A percentile compares a stretch with the other conserved stretches of the same genome.
phyloP scores from a whole-genome alignment of 2,329 filamentous ascomycete genomes.

The Botrytis hyacinthi region DNA sequence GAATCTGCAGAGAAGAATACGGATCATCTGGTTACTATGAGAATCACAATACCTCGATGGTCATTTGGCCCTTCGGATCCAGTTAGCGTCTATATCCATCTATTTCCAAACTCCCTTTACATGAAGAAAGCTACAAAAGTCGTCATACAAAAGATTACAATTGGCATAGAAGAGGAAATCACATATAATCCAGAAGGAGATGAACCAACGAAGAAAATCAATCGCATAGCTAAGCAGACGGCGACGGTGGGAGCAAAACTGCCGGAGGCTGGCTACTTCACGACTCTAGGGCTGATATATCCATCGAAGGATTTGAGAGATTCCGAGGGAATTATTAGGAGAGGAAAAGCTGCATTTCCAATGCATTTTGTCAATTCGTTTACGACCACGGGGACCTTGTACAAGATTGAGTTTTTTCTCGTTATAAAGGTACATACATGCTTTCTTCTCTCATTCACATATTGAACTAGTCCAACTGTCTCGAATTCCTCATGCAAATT shows the following conservation, averaged over 20 bases:
- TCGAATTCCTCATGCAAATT: background rate
- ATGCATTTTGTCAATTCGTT: constrained; percentile 87
- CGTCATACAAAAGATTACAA: constrained; percentile 89
- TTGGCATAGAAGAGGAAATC: constrained; percentile 94
- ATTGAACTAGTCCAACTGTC: background rate
- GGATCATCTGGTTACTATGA: constrained; percentile 87
- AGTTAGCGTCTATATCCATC: constrained; percentile 91
- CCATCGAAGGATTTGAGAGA: constrained; percentile 87
- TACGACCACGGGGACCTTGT: constrained; percentile 88
- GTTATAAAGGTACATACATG: constrained; percentile 74
- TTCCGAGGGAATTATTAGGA: constrained; percentile 78
- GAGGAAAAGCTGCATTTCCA: constrained; percentile 84
- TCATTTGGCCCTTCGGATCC: constrained; percentile 95
- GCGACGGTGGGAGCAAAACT: constrained; percentile 80
- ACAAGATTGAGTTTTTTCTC: constrained; percentile 97
- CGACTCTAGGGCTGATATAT: constrained; percentile 87
- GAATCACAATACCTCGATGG: constrained; percentile 90
- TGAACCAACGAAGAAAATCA: constrained; percentile 86
- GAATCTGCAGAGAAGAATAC: constrained; percentile 82
- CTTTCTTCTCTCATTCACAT: background rate
- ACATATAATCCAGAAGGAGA: constrained; percentile 99
- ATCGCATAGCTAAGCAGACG: constrained; percentile 79
- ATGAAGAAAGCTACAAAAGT: constrained; percentile 86
- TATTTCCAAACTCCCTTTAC: constrained; percentile 91
- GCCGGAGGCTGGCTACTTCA: constrained; percentile 88